These are phyloP conservation scores for Microbotryum violaceum DNA, from an alignment of 1,284 basidiomycete genomes.

Conservation along the genomic window DNA sequence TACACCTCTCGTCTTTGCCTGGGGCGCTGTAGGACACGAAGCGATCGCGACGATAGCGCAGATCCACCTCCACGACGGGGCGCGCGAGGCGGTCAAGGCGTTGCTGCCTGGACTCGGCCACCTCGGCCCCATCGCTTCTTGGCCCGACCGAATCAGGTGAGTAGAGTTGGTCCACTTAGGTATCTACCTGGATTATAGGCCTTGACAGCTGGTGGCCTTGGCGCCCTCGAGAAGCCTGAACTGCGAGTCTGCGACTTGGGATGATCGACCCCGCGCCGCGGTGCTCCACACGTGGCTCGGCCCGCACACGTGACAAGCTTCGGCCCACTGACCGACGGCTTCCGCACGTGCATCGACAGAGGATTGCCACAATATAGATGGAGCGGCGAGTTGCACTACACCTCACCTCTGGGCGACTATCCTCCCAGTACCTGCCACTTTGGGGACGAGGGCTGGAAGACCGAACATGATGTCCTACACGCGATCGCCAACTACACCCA, in stretches of 20 bases:
- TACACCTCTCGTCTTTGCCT: conserved; percentile 26
- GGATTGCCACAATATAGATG: conserved; percentile 35
- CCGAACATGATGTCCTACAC: conserved; percentile 28
- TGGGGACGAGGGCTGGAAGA: conserved; percentile 37
- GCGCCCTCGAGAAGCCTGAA: too few species aligned
- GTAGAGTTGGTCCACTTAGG: neutral
- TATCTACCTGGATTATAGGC: too few species aligned
- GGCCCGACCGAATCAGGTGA: conserved; percentile 39
- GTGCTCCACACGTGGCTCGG: too few species aligned
- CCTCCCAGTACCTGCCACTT: conserved; percentile 39
- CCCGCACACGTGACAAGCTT: too few species aligned
- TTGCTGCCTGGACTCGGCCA: conserved; percentile 30
- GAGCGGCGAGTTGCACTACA: conserved; percentile 40
- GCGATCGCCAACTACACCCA: conserved; percentile 29
- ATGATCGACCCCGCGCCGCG: too few species aligned
- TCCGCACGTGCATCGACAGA: neutral
- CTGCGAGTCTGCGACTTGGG: too few species aligned
- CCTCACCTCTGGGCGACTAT: conserved; percentile 37
- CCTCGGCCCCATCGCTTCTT: conserved; percentile 40
- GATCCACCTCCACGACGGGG: conserved; percentile 37
- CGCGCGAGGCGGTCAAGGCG: conserved; percentile 29
- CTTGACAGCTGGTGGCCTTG: too few species aligned
- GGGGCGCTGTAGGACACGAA: conserved; percentile 40
- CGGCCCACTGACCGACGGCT: too few species aligned
- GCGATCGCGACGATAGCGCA: conserved; percentile 41